Conservation (phyloP, 2,329 filamentous ascomycete genomes). For the Exutisphaerella laricina region DNA sequence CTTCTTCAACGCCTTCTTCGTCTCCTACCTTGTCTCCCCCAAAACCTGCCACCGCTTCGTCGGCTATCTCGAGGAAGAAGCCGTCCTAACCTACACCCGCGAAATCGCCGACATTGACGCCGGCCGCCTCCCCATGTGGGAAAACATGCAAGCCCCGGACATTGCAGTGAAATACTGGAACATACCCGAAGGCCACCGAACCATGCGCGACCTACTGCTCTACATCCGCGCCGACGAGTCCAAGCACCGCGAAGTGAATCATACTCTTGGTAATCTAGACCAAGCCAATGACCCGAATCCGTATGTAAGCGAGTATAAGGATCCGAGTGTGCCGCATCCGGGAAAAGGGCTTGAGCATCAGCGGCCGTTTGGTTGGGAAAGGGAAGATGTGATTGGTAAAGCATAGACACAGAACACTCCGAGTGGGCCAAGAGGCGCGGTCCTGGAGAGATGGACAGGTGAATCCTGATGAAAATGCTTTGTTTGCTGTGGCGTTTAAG, state of each 20-base stretch:
- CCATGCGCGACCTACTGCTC: conserved; percentile 78
- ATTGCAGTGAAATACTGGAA: conserved; percentile 91
- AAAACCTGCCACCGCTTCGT: conserved; percentile 91
- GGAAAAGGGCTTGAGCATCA: conserved; percentile 61
- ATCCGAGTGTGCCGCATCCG: conserved; percentile 60
- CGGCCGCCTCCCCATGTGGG: conserved; percentile 79
- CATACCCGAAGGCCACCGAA: conserved; percentile 76
- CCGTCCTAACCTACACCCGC: conserved; percentile 89
- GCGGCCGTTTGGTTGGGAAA: conserved; percentile 72
- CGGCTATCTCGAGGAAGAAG: conserved; percentile 95
- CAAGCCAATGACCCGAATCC: conserved; percentile 87
- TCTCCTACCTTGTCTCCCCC: conserved; percentile 80
- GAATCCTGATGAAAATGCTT: not conserved
- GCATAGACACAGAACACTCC: not conserved
- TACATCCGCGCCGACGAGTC: conserved; percentile 90
- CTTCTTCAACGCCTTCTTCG: conserved; percentile 92
- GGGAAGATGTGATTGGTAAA: conserved; percentile 64
- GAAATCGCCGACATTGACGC: conserved; percentile 81
- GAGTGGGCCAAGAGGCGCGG: not conserved
- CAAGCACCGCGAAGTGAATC: conserved; percentile 79
- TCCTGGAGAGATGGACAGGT: not conserved
- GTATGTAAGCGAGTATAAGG: conserved; percentile 77
- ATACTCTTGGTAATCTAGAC: conserved; percentile 83
- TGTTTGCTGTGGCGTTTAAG: conserved; percentile 13
- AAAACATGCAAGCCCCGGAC: conserved; percentile 70